Conservation (phyloP, 805 yeast genomes). For the Vanderwaltozyma tropicalis region DNA sequence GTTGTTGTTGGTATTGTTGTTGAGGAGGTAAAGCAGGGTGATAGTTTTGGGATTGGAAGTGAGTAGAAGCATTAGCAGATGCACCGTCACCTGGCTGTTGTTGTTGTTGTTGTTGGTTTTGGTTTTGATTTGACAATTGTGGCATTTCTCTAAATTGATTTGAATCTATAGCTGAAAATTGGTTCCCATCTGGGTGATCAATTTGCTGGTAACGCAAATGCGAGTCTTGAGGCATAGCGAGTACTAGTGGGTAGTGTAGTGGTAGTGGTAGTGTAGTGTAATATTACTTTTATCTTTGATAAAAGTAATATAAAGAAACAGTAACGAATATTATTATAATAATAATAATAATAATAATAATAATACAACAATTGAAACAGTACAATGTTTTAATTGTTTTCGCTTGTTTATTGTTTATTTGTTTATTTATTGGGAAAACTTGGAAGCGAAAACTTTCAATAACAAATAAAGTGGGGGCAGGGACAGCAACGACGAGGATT, state of each 20-base stretch:
- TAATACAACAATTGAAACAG: too few relatives aligned
- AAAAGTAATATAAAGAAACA: too few relatives aligned
- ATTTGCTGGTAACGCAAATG: conserved; percentile 18
- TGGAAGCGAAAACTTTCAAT: too few relatives aligned
- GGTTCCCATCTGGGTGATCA: conserved; percentile 9
- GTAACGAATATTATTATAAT: too few relatives aligned
- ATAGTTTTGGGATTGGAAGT: not conserved
- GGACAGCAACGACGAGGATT: too few relatives aligned
- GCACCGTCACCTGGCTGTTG: too few relatives aligned
- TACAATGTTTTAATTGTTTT: too few relatives aligned
- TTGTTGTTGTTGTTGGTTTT: not conserved
- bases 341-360: too few relatives aligned
- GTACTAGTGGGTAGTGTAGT: not conserved
- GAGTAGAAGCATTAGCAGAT: not conserved
- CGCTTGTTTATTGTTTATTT: too few relatives aligned
- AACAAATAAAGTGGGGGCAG: too few relatives aligned
- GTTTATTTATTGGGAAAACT: too few relatives aligned
- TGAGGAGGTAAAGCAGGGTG: conserved; percentile 5
- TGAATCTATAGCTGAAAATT: not conserved
- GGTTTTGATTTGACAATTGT: conserved; percentile 1
- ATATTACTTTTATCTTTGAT: too few relatives aligned
- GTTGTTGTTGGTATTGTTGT: conserved; percentile 8
- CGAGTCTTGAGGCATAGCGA: conserved; percentile 12
- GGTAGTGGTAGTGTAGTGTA: not conserved
- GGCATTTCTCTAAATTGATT: conserved; percentile 7